A percentile compares a stretch with the other conserved stretches of the same genome.
phyloP scores from a whole-genome alignment of 192 early-diverging fungal genomes.

The Gigaspora rosea region DNA sequence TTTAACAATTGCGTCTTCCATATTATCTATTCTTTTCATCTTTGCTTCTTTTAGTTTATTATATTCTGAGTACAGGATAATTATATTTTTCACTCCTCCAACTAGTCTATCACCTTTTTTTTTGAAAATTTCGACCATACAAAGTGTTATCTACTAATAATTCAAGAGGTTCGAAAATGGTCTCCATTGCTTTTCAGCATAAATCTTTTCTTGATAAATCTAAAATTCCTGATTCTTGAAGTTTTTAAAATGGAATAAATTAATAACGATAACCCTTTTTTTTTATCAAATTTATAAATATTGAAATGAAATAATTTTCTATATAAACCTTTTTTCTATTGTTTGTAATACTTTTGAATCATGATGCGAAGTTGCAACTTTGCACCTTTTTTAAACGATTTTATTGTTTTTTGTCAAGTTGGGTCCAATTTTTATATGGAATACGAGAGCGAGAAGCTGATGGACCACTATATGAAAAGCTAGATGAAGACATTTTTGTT shows the following conservation, averaged over 20 bases:
- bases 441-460: slow-evolving; percentile 3
- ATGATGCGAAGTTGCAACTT: slow-evolving; percentile 17
- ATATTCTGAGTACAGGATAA: background rate
- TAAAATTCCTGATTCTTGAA: slow-evolving; percentile 22
- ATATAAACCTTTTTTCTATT: slow-evolving; percentile 1
- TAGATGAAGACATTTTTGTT: slow-evolving; percentile 12
- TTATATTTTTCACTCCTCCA: slow-evolving; percentile 26
- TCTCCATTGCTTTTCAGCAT: slow-evolving; percentile 14
- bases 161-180: slow-evolving; percentile 26
- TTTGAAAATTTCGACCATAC: slow-evolving; percentile 22
- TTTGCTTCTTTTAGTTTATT: no score
- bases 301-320: background rate
- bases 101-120: slow-evolving; percentile 26
- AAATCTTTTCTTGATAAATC: slow-evolving; percentile 20
- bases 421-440: slow-evolving; percentile 16
- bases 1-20: no score
- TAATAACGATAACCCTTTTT: background rate
- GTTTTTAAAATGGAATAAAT: background rate
- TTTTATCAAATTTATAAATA: background rate
- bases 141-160: slow-evolving; percentile 22
- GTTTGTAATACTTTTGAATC: slow-evolving; percentile 27
- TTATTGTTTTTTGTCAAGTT: slow-evolving; percentile 2
- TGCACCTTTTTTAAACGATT: slow-evolving; percentile 23
- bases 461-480: background rate
- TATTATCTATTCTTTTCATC: no score